Evolutionary conservation across 1,139 yeast species (phyloP), one percentile per base, ranked within the genome.

Genomic region (Blastobotrys buckinghamii): DNA sequence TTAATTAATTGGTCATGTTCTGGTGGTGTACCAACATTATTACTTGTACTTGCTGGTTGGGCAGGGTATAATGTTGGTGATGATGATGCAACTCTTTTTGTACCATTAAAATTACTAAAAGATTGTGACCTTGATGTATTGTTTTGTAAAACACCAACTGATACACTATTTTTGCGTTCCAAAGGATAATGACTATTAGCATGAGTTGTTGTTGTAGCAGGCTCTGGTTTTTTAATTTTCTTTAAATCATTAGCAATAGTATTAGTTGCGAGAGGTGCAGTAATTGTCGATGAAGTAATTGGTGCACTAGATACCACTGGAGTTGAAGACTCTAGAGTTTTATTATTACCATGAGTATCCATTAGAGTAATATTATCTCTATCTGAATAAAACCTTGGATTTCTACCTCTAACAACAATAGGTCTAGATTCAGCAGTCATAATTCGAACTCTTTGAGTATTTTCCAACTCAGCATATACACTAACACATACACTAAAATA

Each of bases 331-430:
- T n/a, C 24, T 13, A 44, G 16, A 6, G 47, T n/a, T 22, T 42
- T 29, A n/a, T 34, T 30, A 27, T 44, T 29, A 4, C 47, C 47
- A 34, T 47, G 44, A 35, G 53, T 49, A 16, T 53, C 57, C 13
- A 54, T 53, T 24, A 59, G 52, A 42, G 51, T 49, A 35, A 78
- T 63, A 57, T 79, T 82, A 42, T 76, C 76, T 50, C 81, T 65
- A 52, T 78, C 81, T 26, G 75, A 73, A 57, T 81, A 81, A 56
- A 81, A 81, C 26, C 79, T 72, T 2, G 87, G 86, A 56, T 81
- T 81, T 51, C 86, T 65, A 2, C 86, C 87, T 52, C 87, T 65
- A 2, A 81, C 86, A 30, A 79, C 78, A 6, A 81, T 76, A 1
- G 84, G 84, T 32, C 73, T 57, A 1, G 73, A 67, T 43, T 58